phyloP scores from a whole-genome alignment of 257 asterid species.

The Gentiana straminea region DNA sequence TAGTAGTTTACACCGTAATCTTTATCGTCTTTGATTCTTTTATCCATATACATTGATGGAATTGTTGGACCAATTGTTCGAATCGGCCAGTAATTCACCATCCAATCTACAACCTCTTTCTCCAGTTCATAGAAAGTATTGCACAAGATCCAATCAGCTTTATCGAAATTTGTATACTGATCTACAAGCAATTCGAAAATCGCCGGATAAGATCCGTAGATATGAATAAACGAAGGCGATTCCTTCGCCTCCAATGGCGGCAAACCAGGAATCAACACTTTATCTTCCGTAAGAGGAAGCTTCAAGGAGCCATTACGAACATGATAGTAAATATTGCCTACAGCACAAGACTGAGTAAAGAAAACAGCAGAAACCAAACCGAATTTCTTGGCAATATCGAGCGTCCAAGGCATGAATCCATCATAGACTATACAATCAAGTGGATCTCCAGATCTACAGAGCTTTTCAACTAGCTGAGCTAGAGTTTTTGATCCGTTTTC shows the following conservation, averaged over 20 bases:
- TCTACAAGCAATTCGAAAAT: conserved; percentile 40
- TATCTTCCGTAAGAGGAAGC: conserved; percentile 15
- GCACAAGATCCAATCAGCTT: conserved; percentile 31
- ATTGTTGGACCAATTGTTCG: conserved; percentile 18
- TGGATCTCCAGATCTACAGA: not conserved
- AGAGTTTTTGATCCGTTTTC: conserved; percentile 5
- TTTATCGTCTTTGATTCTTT: conserved; percentile 39
- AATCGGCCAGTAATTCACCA: not conserved
- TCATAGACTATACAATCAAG: conserved; percentile 36
- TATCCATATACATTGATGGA: conserved; percentile 44
- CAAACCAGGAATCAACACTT: conserved; percentile 34
- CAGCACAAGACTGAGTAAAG: conserved; percentile 45
- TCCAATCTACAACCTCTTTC: conserved; percentile 9
- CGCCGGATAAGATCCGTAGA: conserved; percentile 41
- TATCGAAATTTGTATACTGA: conserved; percentile 30
- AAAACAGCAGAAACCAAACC: conserved; percentile 40
- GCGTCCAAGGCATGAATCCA: conserved; percentile 57
- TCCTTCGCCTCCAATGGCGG: conserved; percentile 32
- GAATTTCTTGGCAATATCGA: conserved; percentile 34
- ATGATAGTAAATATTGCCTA: conserved; percentile 9
- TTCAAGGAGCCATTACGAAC: not conserved
- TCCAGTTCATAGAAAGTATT: conserved; percentile 22
- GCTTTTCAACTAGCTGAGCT: not conserved
- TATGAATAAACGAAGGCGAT: conserved; percentile 36
- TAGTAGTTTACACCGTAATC: conserved; percentile 52